Conservation (phyloP, 78 protist genomes). For the Emiliania huxleyi region DNA sequence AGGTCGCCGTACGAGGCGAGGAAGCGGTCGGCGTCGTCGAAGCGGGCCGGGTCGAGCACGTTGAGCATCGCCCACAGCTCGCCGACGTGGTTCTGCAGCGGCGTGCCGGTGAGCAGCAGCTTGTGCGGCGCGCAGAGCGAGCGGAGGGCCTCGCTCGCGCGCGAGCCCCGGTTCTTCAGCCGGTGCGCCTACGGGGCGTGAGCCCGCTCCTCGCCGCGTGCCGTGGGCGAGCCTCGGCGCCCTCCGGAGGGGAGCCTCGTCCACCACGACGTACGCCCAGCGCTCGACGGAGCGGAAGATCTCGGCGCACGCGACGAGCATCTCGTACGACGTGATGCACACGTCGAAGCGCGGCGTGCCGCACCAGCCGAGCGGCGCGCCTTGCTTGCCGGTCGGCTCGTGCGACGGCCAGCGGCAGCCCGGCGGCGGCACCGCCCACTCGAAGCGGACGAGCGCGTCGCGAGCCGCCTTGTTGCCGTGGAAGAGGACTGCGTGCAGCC, state of each 20-base stretch:
- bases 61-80: conserved; percentile 57
- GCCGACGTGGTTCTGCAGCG: conserved; percentile 57
- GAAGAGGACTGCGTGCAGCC: conserved; percentile 62
- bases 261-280: conserved; percentile 54
- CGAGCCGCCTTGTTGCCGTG: conserved; percentile 54
- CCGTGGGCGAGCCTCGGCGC: too few species aligned
- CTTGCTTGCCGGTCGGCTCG: neutral
- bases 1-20: conserved; percentile 38
- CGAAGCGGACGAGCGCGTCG: conserved; percentile 52
- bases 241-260: too few species aligned
- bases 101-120: conserved; percentile 66
- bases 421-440: conserved; percentile 36
- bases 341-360: conserved; percentile 37
- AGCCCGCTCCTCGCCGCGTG: too few species aligned
- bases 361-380: neutral
- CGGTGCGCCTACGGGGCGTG: too few species aligned
- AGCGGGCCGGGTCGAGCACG: neutral
- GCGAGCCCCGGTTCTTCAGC: conserved; percentile 39
- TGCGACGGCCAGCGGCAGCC: neutral
- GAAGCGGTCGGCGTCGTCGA: neutral
- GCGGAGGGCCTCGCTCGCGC: neutral
- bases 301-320: conserved; percentile 28
- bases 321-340: conserved; percentile 64
- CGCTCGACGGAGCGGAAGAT: neutral
- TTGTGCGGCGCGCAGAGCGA: neutral